phyloP scores from a whole-genome alignment of 371 early-diverging fungal species.

The Mucor circinelloides region DNA sequence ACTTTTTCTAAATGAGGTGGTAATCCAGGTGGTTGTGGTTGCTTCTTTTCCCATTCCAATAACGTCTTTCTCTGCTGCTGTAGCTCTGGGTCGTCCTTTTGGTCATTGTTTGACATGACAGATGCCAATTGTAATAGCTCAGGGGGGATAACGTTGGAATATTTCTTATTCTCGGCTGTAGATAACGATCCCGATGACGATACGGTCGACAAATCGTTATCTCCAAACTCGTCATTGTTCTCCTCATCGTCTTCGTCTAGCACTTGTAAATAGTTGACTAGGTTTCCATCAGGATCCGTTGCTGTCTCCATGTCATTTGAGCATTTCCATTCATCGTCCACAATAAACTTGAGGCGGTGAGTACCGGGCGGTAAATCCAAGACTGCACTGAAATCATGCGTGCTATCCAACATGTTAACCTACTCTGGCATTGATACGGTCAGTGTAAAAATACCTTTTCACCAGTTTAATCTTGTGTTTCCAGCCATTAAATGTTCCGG shows the following conservation, averaged over 20 bases:
- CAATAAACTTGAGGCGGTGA: constrained; percentile 95
- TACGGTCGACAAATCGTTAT: constrained; percentile 21
- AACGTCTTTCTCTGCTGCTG: constrained; percentile 4
- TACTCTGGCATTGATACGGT: background rate
- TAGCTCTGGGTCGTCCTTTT: background rate
- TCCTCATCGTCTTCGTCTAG: constrained; percentile 59
- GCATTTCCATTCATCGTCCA: constrained; percentile 98
- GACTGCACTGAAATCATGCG: constrained; percentile 79
- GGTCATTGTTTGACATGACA: constrained; percentile 21
- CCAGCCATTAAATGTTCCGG: constrained; percentile 98
- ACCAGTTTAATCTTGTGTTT: constrained; percentile 87
- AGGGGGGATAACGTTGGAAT: constrained; percentile 64
- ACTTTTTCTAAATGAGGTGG: constrained; percentile 94
- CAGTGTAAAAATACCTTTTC: constrained; percentile 59
- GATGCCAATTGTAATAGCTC: constrained; percentile 44
- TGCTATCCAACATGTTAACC: constrained; percentile 30
- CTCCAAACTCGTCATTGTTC: constrained; percentile 46
- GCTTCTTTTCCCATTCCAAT: constrained; percentile 42
- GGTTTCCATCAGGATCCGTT: constrained; percentile 91
- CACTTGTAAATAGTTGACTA: constrained; percentile 94
- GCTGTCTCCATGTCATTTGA: constrained; percentile 89
- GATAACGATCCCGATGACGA: constrained; percentile 33
- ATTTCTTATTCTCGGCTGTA: constrained; percentile 56
- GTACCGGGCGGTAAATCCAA: constrained; percentile 91
- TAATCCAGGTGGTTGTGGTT: constrained; percentile 78